Evolutionary conservation across 495 filamentous ascomycete genomes (phyloP), one percentile per base, ranked within the genome.

Genomic region (Penicillium diatomitis): DNA sequence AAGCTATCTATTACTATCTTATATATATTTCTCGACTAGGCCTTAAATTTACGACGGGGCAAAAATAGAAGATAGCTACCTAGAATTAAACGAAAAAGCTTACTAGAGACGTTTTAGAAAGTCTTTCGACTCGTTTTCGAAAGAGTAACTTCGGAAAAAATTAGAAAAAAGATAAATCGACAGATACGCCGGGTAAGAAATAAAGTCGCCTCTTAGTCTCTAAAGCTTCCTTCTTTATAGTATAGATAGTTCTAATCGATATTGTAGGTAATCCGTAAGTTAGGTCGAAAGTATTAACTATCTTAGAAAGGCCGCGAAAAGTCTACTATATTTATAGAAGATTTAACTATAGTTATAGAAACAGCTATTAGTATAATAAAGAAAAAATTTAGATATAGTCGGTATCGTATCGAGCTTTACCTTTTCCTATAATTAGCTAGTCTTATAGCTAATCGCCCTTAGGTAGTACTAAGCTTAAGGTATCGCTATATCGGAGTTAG

Each of bases 341-440:
- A 73, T 54, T 50, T 73, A 1, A 57, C 58, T 7, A 52, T 65
- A 51, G 60, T 68, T 48, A 51, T 56, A 0, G 43, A 53, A 29
- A 56, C 64, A 6, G 44, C 65, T 10, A 44, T 73, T 34, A 51
- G 50, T 6, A 72, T 57, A 30, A 69, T 44, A 5, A 55, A 72
- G 51, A 66, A 57, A 44, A 66, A 46, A 4, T 73, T 66, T 57
- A 8, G 38, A 32, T 59, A 41, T 57, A 55, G 65, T 29, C 63
- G 50, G 61, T 51, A 51, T 6, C 55, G 59, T 8, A 65, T 70
- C 39, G 44, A 73, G 40, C 47, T 67, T 7, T 58, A 57, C 38
- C 50, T 73, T 48, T 71, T 64, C 54, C 58, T 40, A 46, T 50
- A 73, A 50, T 61, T 73, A 8, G 64, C 56, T 6, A 57, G 59